Evolutionary conservation across 2,329 filamentous ascomycete species (phyloP).

Genomic region (Fusarium illudens): DNA sequence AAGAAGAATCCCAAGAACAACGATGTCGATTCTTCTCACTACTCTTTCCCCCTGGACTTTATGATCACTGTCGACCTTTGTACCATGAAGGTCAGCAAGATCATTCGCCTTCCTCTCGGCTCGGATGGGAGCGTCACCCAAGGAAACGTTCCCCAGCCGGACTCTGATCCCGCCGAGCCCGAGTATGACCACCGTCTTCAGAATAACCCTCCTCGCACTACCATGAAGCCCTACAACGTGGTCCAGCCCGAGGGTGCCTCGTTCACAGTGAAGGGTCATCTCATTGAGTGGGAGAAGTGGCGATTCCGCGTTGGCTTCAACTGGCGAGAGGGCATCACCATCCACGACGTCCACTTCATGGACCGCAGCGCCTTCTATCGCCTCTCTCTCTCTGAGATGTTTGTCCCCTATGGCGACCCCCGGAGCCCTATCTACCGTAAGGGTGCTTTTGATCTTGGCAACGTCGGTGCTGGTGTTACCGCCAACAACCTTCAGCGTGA

Average conservation of each 20-base stretch:
- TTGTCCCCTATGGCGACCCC: slow-evolving; percentile 71
- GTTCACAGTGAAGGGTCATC: slow-evolving; percentile 54
- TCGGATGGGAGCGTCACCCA: not conserved
- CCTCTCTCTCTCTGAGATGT: slow-evolving; percentile 72
- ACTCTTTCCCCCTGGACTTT: not conserved
- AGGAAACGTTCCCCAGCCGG: slow-evolving; percentile 1
- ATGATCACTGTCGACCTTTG: not conserved
- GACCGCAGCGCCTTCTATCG: slow-evolving; percentile 71
- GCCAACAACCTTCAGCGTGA: slow-evolving; percentile 72
- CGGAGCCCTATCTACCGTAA: slow-evolving; percentile 70
- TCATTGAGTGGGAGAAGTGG: slow-evolving; percentile 69
- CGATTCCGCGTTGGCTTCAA: slow-evolving; percentile 73
- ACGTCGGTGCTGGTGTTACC: slow-evolving; percentile 69
- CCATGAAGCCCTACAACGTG: slow-evolving; percentile 44
- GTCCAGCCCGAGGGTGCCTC: slow-evolving; percentile 46
- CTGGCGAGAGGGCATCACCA: slow-evolving; percentile 66
- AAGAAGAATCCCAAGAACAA: not conserved
- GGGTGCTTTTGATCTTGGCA: slow-evolving; percentile 73
- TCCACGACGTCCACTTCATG: slow-evolving; percentile 57
- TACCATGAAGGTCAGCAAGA: not conserved
- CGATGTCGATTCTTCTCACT: not conserved
- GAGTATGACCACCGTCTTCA: slow-evolving; percentile 45
- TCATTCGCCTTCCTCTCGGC: not conserved
- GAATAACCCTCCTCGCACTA: slow-evolving; percentile 31
- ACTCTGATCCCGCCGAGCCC: slow-evolving; percentile 33